phyloP scores from a whole-genome alignment of 805 yeast species.

The Jamesozyma piceae region DNA sequence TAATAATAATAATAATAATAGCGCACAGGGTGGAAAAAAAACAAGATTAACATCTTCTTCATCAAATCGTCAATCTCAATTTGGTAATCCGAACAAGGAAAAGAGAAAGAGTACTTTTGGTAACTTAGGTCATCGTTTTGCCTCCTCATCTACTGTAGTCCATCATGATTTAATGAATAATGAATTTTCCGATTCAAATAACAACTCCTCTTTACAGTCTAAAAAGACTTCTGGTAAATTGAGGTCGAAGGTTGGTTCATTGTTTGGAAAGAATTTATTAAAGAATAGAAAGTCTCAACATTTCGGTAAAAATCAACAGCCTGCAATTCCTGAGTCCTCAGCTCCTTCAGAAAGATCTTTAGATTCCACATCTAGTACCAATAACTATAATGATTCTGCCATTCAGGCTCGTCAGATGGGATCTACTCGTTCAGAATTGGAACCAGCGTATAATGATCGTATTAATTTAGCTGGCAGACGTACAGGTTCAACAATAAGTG shows the following conservation, averaged over 20 bases:
- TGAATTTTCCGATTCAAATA: slow-evolving; percentile 25
- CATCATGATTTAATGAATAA: slow-evolving; percentile 27
- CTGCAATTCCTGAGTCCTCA: not conserved
- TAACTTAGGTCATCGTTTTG: slow-evolving; percentile 19
- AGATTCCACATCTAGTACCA: not conserved
- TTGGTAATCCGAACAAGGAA: slow-evolving; percentile 6
- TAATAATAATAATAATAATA: not conserved
- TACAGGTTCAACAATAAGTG: not conserved
- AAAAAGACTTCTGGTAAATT: slow-evolving; percentile 34
- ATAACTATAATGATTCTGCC: not conserved
- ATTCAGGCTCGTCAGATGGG: not conserved
- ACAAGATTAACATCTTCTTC: not conserved
- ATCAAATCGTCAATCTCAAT: not conserved
- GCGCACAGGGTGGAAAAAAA: not conserved
- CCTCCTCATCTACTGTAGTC: slow-evolving; percentile 24
- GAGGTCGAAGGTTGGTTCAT: slow-evolving; percentile 66
- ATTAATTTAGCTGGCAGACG: not conserved
- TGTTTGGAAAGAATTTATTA: slow-evolving; percentile 54
- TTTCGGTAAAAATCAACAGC: slow-evolving; percentile 3
- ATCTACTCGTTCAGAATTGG: not conserved
- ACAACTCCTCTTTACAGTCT: slow-evolving; percentile 24
- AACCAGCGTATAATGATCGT: not conserved
- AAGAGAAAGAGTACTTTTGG: slow-evolving; percentile 24
- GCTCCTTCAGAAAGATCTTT: not conserved
- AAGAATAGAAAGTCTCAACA: slow-evolving; percentile 23